A percentile compares a stretch with the other conserved stretches of the same genome.
phyloP scores from a whole-genome alignment of 2,329 filamentous ascomycete genomes.

The Lasiodiplodia sp. region DNA sequence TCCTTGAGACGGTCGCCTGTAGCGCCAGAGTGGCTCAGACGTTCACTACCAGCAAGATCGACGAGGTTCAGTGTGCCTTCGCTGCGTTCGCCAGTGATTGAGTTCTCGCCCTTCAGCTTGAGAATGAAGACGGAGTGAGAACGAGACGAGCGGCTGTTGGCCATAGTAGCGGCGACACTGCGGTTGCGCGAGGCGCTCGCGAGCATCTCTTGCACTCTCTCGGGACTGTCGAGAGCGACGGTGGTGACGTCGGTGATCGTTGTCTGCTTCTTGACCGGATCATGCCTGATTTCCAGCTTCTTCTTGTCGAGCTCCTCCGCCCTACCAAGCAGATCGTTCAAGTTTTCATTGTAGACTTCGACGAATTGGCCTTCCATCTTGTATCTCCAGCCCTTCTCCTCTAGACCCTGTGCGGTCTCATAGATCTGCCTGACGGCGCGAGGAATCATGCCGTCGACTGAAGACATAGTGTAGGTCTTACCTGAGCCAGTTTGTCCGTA shows the following conservation, averaged over 20 bases:
- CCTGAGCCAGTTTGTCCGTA: slow-evolving; percentile 97
- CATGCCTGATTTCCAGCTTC: slow-evolving; percentile 89
- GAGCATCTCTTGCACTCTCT: slow-evolving; percentile 81
- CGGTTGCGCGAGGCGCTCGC: slow-evolving; percentile 83
- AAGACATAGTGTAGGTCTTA: slow-evolving; percentile 97
- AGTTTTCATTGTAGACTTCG: slow-evolving; percentile 97
- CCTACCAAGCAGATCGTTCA: slow-evolving; percentile 85
- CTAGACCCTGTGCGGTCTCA: slow-evolving; percentile 79
- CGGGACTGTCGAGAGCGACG: slow-evolving; percentile 78
- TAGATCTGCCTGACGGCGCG: slow-evolving; percentile 94
- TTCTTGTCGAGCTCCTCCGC: slow-evolving; percentile 77
- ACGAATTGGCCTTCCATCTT: slow-evolving; percentile 94
- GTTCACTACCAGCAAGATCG: slow-evolving; percentile 91
- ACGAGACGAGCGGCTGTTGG: slow-evolving; percentile 92
- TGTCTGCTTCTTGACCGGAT: slow-evolving; percentile 81
- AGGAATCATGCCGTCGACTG: slow-evolving; percentile 91
- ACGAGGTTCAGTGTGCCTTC: slow-evolving; percentile 96
- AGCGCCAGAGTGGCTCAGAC: slow-evolving; percentile 84
- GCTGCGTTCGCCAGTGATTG: slow-evolving; percentile 79
- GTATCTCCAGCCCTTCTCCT: slow-evolving; percentile 93
- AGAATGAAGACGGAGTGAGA: slow-evolving; percentile 97
- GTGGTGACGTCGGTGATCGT: slow-evolving; percentile 80
- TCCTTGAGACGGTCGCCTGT: slow-evolving; percentile 89
- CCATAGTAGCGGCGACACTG: slow-evolving; percentile 94
- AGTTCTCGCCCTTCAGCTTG: slow-evolving; percentile 70